Percentiles rank a stretch among this genome's conserved stretches.
Conservation (phyloP, 2,329 filamentous ascomycete species). For the Apiospora arundinis region DNA sequence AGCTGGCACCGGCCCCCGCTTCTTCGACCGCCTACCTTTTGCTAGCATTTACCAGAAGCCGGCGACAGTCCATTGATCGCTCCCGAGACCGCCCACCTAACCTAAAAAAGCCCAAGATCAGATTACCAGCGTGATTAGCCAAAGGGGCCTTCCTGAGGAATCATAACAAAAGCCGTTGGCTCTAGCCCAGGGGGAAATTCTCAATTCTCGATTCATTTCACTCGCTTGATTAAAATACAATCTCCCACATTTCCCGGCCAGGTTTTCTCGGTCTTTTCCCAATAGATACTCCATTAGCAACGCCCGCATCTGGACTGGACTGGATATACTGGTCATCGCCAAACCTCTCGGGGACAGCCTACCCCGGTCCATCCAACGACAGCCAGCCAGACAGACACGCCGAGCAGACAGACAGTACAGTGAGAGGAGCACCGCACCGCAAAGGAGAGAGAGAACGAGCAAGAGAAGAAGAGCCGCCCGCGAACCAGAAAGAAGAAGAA, state of each 20-base stretch:
- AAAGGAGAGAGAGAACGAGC: background rate
- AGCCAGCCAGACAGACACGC: background rate
- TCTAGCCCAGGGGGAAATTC: conserved; percentile 21
- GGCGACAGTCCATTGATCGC: conserved; percentile 21
- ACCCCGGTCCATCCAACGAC: background rate
- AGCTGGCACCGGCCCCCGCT: conserved; percentile 12
- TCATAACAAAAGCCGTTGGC: conserved; percentile 23
- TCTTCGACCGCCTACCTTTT: background rate
- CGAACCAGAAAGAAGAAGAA: conserved; percentile 14
- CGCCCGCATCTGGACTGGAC: conserved; percentile 13
- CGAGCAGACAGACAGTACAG: background rate
- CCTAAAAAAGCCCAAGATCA: conserved; percentile 25
- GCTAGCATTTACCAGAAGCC: conserved; percentile 15
- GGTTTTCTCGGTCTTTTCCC: background rate
- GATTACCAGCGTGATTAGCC: conserved; percentile 23
- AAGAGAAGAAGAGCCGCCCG: background rate
- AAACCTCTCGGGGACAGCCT: conserved; percentile 4
- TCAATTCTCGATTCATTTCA: conserved; percentile 15
- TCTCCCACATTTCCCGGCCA: conserved; percentile 11
- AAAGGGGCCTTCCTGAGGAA: conserved; percentile 24
- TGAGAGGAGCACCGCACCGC: too few species aligned
- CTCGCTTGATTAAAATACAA: conserved; percentile 17
- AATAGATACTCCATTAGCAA: conserved; percentile 18
- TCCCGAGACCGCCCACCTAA: conserved; percentile 23
- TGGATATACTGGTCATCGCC: conserved; percentile 17